Conservation (phyloP, 2,329 filamentous ascomycete genomes). For the Metarhizium rileyi region DNA sequence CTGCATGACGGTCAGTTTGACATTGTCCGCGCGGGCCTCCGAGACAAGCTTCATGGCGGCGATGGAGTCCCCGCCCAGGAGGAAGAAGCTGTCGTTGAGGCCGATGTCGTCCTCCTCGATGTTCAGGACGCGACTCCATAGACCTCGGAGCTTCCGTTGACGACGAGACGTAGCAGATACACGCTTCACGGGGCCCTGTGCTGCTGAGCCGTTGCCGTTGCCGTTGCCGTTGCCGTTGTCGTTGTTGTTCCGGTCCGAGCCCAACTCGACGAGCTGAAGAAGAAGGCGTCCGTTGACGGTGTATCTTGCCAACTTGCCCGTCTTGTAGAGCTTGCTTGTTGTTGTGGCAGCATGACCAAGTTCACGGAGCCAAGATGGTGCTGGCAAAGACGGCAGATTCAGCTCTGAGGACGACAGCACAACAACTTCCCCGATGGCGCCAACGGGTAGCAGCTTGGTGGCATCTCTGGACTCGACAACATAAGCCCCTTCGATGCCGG, state of each 20-base stretch:
- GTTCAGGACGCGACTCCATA: slow-evolving; percentile 39
- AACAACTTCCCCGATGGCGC: slow-evolving; percentile 34
- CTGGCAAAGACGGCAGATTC: slow-evolving; percentile 14
- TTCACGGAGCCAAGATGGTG: slow-evolving; percentile 19
- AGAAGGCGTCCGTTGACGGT: slow-evolving; percentile 19
- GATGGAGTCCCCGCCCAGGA: slow-evolving; percentile 50
- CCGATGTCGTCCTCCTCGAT: slow-evolving; percentile 37
- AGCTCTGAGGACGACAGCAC: slow-evolving; percentile 22
- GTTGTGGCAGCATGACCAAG: slow-evolving; percentile 4
- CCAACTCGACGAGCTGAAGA: slow-evolving; percentile 19
- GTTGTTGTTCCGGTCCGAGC: not conserved
- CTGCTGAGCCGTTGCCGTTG: not conserved
- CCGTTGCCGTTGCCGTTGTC: not conserved
- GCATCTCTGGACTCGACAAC: slow-evolving; percentile 28
- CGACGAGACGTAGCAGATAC: not conserved
- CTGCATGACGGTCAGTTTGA: slow-evolving; percentile 42
- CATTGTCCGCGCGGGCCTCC: slow-evolving; percentile 36
- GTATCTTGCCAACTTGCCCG: slow-evolving; percentile 30
- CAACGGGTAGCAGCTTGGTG: slow-evolving; percentile 27
- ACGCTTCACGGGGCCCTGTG: slow-evolving; percentile 5
- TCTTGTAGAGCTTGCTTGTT: slow-evolving; percentile 24
- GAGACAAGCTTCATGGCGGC: slow-evolving; percentile 52
- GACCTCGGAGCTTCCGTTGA: slow-evolving; percentile 25
- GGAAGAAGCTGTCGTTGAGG: slow-evolving; percentile 50
- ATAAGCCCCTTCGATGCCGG: slow-evolving; percentile 23